Conservation (phyloP, 805 yeast species). For the Myxozyma geophila region DNA sequence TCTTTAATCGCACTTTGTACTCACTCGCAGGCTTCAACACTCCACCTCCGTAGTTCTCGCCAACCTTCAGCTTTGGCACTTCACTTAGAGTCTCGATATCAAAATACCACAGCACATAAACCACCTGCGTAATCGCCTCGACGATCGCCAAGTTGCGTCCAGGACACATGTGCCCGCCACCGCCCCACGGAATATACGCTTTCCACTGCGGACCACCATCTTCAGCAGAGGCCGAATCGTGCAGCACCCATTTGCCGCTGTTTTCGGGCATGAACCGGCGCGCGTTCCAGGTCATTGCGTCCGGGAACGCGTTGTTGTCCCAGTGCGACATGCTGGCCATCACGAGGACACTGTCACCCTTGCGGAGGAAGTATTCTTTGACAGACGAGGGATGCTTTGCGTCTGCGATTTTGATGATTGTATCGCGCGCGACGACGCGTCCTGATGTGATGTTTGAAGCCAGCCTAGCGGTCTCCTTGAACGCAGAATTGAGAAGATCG, state of each 20-base stretch:
- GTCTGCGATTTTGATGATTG: conserved; percentile 22
- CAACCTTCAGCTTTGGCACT: conserved; percentile 9
- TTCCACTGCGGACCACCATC: conserved; percentile 10
- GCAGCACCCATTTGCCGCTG: conserved; percentile 2
- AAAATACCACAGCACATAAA: conserved; percentile 28
- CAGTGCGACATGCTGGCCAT: conserved; percentile 28
- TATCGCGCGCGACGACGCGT: conserved; percentile 18
- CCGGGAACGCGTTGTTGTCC: conserved; percentile 30
- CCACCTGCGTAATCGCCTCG: conserved; percentile 29
- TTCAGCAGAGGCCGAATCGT: background rate
- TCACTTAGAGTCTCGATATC: conserved; percentile 20
- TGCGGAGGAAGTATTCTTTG: conserved; percentile 18
- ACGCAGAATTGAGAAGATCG: conserved; percentile 20
- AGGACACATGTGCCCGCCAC: conserved; percentile 28
- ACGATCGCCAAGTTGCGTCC: conserved; percentile 26
- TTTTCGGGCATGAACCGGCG: conserved; percentile 25
- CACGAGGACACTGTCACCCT: conserved; percentile 25
- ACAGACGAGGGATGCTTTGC: background rate
- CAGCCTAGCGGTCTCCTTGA: conserved; percentile 32
- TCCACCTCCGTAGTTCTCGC: conserved; percentile 20
- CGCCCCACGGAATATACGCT: conserved; percentile 22
- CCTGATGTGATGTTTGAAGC: conserved; percentile 15
- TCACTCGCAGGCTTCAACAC: conserved; percentile 12
- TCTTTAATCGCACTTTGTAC: conserved; percentile 10
- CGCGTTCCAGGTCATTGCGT: conserved; percentile 29